Evolutionary conservation across 768 basidiomycete species (phyloP).

Genomic region (Agrocybe praecox): DNA sequence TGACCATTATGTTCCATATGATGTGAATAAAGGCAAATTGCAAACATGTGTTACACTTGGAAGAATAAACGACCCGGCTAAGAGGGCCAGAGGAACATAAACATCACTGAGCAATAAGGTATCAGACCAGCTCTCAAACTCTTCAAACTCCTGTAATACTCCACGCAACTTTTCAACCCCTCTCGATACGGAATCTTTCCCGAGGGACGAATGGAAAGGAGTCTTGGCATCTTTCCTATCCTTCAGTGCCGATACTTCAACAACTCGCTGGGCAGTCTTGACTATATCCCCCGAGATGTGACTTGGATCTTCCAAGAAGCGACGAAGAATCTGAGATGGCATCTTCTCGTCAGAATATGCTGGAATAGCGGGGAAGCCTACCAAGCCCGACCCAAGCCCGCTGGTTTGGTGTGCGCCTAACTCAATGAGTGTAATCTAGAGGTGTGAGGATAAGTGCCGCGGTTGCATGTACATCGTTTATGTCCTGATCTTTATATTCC

Average conservation of each 20-base stretch:
- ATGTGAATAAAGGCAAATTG: too few relatives aligned
- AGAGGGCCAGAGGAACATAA: too few relatives aligned
- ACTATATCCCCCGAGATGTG: background rate
- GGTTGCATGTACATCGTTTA: background rate
- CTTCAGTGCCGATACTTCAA: background rate
- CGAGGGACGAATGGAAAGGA: background rate
- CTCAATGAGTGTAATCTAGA: constrained; percentile 18
- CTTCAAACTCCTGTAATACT: background rate
- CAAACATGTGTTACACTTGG: too few relatives aligned
- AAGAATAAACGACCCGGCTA: too few relatives aligned
- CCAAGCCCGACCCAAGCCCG: constrained; percentile 15
- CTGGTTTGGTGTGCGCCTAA: constrained; percentile 25
- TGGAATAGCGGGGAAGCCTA: constrained; percentile 17
- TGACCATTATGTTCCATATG: too few relatives aligned
- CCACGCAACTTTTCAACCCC: background rate
- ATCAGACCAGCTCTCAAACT: background rate
- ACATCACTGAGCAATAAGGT: too few relatives aligned
- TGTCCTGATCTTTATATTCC: constrained; percentile 34
- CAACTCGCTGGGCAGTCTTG: background rate
- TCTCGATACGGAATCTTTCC: background rate
- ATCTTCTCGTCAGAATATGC: background rate
- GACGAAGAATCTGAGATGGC: background rate
- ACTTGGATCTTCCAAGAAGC: background rate
- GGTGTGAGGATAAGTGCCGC: background rate
- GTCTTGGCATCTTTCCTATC: background rate